Percentiles rank a stretch among this genome's conserved stretches.
Conservation (phyloP, 148 eudicot genomes). For the Dysphania ambrosioides region DNA sequence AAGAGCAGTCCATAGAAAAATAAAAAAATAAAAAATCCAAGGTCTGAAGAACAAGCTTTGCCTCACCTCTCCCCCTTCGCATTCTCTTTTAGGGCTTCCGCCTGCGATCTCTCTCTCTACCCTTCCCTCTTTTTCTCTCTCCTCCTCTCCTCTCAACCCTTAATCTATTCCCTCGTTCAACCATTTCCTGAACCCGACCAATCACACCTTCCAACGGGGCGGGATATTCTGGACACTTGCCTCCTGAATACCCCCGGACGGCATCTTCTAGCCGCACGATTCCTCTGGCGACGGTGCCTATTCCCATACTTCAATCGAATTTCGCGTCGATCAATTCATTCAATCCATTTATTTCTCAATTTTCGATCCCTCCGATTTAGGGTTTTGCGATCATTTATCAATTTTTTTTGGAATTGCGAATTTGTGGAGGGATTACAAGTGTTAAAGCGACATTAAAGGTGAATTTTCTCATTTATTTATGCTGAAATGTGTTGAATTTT, state of each 20-base stretch:
- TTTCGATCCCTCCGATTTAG: constrained; percentile 19
- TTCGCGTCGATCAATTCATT: constrained; percentile 9
- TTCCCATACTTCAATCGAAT: constrained; percentile 1
- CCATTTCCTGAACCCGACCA: background rate
- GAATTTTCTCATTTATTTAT: background rate
- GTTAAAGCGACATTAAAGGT: background rate
- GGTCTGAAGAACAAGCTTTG: constrained; percentile 21
- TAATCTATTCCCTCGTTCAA: background rate
- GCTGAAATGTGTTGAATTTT: constrained; percentile 4
- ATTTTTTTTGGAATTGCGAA: background rate
- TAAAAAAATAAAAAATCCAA: constrained; percentile 8
- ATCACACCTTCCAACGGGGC: constrained; percentile 4
- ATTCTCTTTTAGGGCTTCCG: constrained; percentile 30
- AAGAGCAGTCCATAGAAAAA: background rate
- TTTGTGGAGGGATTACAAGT: background rate
- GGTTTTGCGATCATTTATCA: constrained; percentile 28
- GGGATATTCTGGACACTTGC: no score
- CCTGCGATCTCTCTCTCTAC: constrained; percentile 7
- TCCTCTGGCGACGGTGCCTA: no score
- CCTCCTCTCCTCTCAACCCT: background rate
- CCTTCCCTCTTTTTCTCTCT: background rate
- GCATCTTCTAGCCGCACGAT: no score
- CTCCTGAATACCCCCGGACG: background rate
- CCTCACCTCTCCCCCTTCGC: constrained; percentile 3
- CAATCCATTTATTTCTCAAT: background rate